Evolutionary conservation across 805 yeast species (phyloP), one percentile per base, ranked within the genome.

Genomic region (Candida chauliodis): DNA sequence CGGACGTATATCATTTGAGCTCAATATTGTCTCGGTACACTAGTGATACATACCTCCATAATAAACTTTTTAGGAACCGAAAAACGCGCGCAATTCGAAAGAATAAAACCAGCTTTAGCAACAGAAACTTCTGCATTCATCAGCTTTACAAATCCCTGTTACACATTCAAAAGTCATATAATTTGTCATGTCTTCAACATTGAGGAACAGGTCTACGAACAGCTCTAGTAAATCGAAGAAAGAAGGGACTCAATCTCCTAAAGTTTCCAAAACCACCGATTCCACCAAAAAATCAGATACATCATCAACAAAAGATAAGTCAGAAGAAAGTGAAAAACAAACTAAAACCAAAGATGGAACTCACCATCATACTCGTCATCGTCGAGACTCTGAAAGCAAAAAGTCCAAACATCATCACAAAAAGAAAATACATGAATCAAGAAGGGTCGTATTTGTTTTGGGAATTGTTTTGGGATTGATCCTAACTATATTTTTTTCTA

Each of bases 381-480:
- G 24, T 21, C 28, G 26, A 14, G 16, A 19, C 16, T 5, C 30
- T 25, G 15, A 21, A 9, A 10, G n/a, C 9, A 18, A 23, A 16
- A 14, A 35, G 14, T 13, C 38, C n/a, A 28, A 16, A 22, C 30
- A 24, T 21, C 30, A 15, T 10, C 17, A 7, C 18, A 56, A 53
- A 47, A 56, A 51, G 36, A 42, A 30, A 20, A 45, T 68, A 24
- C 57, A 68, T 57, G 75, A 73, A 40, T 71, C 86, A 2, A 72
- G 81, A 48, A 59, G 86, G 37, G 68, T 78, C 15, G 68, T 79
- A 7, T 84, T 86, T 48, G 47, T 82, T 0, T 54, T 85, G 27
- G 96, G 96, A 31, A 78, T 95, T 0, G 32, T 86, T 1, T 44
- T 86, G 10, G 96, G 96, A 11, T 62, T 87, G 1, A 33, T 72